These are phyloP conservation scores for Epichloe sp. DNA, from an alignment of 2,329 filamentous ascomycete species.

Conservation along the genomic window DNA sequence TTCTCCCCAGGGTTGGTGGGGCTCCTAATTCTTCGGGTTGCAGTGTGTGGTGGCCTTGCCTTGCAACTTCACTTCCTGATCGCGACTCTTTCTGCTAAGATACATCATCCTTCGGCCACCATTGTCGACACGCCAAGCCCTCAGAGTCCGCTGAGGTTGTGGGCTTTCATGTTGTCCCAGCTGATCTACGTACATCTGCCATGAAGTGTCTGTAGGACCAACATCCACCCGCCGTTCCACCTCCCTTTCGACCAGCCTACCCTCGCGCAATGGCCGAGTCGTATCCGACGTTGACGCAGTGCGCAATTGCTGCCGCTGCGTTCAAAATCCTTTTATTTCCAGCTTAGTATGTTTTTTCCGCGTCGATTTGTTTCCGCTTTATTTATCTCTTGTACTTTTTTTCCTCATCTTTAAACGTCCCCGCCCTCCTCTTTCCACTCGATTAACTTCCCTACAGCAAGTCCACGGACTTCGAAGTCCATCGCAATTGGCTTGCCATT, in stretches of 20 bases:
- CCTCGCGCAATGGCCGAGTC: slow-evolving; percentile 53
- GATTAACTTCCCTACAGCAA: slow-evolving; percentile 46
- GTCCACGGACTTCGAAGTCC: slow-evolving; percentile 97
- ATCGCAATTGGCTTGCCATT: slow-evolving; percentile 96
- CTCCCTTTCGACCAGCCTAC: neutral
- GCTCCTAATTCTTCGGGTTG: neutral
- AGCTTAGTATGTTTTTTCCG: slow-evolving; percentile 61
- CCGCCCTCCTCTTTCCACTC: neutral
- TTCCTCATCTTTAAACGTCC: neutral
- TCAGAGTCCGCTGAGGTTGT: neutral
- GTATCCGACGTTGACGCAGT: slow-evolving; percentile 81
- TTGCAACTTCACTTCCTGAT: neutral
- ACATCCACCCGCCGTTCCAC: neutral
- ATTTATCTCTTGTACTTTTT: neutral
- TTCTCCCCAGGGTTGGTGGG: neutral
- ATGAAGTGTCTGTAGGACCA: slow-evolving; percentile 1
- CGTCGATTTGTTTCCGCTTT: too few relatives aligned
- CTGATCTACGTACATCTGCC: neutral
- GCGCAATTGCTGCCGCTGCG: slow-evolving; percentile 71
- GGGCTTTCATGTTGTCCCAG: neutral
- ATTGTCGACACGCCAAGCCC: neutral
- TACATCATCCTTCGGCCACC: neutral
- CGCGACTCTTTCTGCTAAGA: neutral
- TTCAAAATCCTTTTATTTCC: slow-evolving; percentile 89
- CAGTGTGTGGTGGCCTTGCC: neutral